Evolutionary conservation across 495 filamentous ascomycete species (phyloP), one percentile per base, ranked within the genome.

Genomic region (Penicillium verhagenii): DNA sequence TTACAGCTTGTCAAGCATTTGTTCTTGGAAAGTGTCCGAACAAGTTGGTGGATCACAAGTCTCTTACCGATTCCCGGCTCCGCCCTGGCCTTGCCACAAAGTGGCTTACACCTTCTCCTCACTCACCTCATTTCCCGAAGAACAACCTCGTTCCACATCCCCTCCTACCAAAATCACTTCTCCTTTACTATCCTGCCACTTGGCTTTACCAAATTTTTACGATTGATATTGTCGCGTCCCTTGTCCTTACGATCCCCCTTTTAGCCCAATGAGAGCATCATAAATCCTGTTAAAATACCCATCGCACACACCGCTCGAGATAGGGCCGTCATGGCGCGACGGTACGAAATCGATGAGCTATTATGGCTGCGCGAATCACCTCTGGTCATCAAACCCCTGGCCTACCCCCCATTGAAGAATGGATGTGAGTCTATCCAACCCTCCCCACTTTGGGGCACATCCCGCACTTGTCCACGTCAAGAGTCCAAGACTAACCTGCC

Each of bases 341-440:
- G 84, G 75, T 98, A 98, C 73, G 81, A 86, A 52, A 79, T 82
- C 67, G 87, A 92, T 46, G 84, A 92, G 77, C 82, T 98, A 56
- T 75, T 90, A 58, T 73, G 71, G 66, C 80, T 99, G 58, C 85
- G 86, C 68, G 71, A 86, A 40, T 99, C 94, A 50, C 92, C 92
- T 45, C 81, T 96, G 60, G 91, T 91, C 61, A 72, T 81, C 53
- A 96, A 93, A 64, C 94, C 94, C 70, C 83, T 44, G 79, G 78
- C 47, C 81, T 99, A 38, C 94, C 94, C 23, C 87, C 92, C 21
- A 83, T 89, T 53, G 92, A 96, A 76, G 92, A 97, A 79, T 99
- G 94, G 94, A 96, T 97, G 91, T 63, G 71, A 46, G 52, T 55
- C 52, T 45, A 45, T 46, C 23, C 18, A 16, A 25, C 16, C n/a